Conservation (phyloP, 2,329 filamentous ascomycete species). For the Chaetomiaceae sp. region DNA sequence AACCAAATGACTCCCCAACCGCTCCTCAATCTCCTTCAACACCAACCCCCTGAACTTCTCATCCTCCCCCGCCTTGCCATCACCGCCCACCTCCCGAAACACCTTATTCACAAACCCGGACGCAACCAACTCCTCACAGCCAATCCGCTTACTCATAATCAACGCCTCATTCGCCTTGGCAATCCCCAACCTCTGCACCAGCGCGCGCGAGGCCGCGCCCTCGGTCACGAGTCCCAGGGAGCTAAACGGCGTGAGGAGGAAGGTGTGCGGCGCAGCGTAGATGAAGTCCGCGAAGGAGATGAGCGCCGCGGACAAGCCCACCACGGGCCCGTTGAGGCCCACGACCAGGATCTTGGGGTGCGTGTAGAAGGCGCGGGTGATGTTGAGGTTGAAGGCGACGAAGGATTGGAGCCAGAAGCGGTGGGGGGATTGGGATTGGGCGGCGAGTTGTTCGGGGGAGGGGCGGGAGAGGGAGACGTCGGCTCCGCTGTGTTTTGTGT, state of each 20-base stretch:
- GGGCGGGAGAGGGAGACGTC: slow-evolving; percentile 60
- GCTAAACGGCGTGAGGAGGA: slow-evolving; percentile 85
- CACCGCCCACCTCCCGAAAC: slow-evolving; percentile 55
- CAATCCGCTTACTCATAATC: slow-evolving; percentile 79
- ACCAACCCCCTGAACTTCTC: slow-evolving; percentile 68
- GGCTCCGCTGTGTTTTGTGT: slow-evolving; percentile 57
- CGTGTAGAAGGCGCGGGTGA: slow-evolving; percentile 83
- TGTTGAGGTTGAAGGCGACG: slow-evolving; percentile 81
- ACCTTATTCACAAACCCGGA: slow-evolving; percentile 85
- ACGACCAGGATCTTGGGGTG: slow-evolving; percentile 92
- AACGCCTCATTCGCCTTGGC: slow-evolving; percentile 86
- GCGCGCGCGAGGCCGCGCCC: slow-evolving; percentile 72
- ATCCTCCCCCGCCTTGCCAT: slow-evolving; percentile 52
- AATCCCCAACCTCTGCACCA: slow-evolving; percentile 76
- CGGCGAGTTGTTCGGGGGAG: slow-evolving; percentile 10
- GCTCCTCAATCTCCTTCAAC: slow-evolving; percentile 73
- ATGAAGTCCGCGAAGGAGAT: slow-evolving; percentile 86
- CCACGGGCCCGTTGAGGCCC: slow-evolving; percentile 85
- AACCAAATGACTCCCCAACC: slow-evolving; percentile 74
- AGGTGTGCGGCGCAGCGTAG: slow-evolving; percentile 76
- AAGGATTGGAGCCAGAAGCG: slow-evolving; percentile 64
- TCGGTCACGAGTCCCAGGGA: slow-evolving; percentile 87
- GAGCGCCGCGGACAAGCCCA: slow-evolving; percentile 83
- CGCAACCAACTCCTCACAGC: slow-evolving; percentile 65
- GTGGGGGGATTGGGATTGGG: slow-evolving; percentile 29